These are phyloP conservation scores for Exsudoporus floridanus DNA, from an alignment of 1,284 basidiomycete genomes.

Conservation along the genomic window DNA sequence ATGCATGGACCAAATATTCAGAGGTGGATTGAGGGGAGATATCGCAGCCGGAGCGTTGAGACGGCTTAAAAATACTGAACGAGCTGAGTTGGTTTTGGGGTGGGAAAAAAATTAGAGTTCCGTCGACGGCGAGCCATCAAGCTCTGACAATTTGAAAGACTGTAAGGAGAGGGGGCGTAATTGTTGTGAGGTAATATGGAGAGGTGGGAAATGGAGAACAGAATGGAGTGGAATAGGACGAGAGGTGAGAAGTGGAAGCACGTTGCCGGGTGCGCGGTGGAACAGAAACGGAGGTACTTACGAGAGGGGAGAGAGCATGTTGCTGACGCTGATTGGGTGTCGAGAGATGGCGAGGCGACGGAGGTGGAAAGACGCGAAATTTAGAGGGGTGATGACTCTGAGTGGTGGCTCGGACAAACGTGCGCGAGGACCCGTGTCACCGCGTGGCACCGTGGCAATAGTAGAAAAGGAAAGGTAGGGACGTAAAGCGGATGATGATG, in stretches of 20 bases:
- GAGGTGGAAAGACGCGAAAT: slow-evolving; percentile 2
- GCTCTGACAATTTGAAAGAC: slow-evolving; percentile 21
- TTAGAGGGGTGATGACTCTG: background rate
- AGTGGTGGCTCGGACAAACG: slow-evolving; percentile 32
- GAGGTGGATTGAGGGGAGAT: background rate
- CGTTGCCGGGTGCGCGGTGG: slow-evolving; percentile 16
- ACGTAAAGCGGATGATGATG: slow-evolving; percentile 8
- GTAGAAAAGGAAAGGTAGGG: slow-evolving; percentile 33
- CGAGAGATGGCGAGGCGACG: slow-evolving; percentile 15
- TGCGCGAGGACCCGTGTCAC: slow-evolving; percentile 38
- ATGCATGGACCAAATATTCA: background rate
- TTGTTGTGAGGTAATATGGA: too few species aligned
- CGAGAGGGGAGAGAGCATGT: slow-evolving; percentile 20
- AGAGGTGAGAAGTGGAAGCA: slow-evolving; percentile 15
- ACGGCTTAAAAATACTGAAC: too few species aligned
- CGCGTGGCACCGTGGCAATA: slow-evolving; percentile 21
- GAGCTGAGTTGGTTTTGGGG: background rate
- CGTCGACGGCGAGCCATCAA: background rate
- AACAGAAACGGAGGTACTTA: slow-evolving; percentile 16
- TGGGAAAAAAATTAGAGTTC: slow-evolving; percentile 21
- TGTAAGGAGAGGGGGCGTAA: too few species aligned
- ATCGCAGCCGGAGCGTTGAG: background rate
- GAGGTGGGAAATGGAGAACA: background rate
- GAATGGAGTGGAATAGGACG: background rate
- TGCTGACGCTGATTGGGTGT: slow-evolving; percentile 28